Base-by-base conservation (phyloP, 805 yeast genomes). In the Jamesozyma spencerorum region DNA sequence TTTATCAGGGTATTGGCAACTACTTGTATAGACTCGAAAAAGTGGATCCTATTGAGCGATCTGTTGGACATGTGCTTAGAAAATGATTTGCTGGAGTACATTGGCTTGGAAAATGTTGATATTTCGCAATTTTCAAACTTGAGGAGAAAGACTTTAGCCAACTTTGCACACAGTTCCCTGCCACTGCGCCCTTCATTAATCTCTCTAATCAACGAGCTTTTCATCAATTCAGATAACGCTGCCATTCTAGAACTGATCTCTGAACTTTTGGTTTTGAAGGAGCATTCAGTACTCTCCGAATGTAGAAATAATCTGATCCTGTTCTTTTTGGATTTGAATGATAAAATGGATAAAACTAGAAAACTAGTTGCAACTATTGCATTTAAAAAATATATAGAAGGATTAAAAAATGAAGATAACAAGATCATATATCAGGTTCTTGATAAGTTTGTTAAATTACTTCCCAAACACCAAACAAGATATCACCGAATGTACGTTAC, bases 281-380 rank as follows among this genome's bases (percentile, higher is more conserved):
- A 49, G 27, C 30, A 39, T n/a, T 42, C 39, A n/a, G 32, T 42
- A 11, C 39, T 49, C 20, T 19, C 31, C 2, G 34, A 40, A 4
- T 38, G 45, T 30, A 36, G 40, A 13, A 36, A 35, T 5, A 49
- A 49, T 19, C 34, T 51, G 14, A 31, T 41, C 15, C 17, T 29
- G 10, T 49, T 51, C 36, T 39, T 47, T 18, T 28, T 45, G 10
- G 42, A 29, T 18, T 19, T 18, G n/a, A 30, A 34, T 4, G 19
- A 38, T 34, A 18, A 26, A 8, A 12, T 33, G 19, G n/a, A 2
- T 15, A 19, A 17, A 19, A 8, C 31, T 11, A 10, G 12, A 3
- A 36, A 28, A 29, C 29, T 29, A 14, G 29, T n/a, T 8, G 24
- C 28, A 4, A 18, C 18, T 7, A 26, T 19, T 10, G 6, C 19